Conservation (phyloP, 306 rosid genomes). For the Purshia tridentata region DNA sequence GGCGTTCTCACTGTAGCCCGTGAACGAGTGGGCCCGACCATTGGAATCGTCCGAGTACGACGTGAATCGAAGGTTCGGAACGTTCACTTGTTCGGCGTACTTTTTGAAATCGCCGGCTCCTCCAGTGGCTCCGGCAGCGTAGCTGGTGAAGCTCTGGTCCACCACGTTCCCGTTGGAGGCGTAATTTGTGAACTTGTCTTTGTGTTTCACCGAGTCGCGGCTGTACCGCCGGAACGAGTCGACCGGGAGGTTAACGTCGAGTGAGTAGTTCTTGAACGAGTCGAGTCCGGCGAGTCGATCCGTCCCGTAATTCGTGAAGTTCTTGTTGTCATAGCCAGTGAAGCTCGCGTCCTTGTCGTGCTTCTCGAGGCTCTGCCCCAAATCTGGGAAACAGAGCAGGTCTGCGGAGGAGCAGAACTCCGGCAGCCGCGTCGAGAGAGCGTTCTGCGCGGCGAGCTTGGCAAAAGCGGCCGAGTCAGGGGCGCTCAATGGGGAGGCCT, state of each 20-base stretch:
- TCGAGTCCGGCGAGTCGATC: constrained; percentile 66
- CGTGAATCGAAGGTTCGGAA: constrained; percentile 64
- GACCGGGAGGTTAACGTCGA: constrained; percentile 45
- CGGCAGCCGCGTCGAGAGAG: constrained; percentile 59
- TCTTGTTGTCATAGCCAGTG: constrained; percentile 41
- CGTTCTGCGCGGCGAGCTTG: constrained; percentile 53
- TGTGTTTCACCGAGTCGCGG: constrained; percentile 60
- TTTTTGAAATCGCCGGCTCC: constrained; percentile 67
- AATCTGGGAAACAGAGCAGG: constrained; percentile 73
- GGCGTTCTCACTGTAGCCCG: constrained; percentile 60
- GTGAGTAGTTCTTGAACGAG: constrained; percentile 77
- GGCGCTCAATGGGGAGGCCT: constrained; percentile 70
- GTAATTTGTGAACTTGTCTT: constrained; percentile 58
- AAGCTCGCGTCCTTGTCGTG: constrained; percentile 59
- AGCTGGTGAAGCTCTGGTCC: constrained; percentile 72
- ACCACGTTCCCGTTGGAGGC: constrained; percentile 57
- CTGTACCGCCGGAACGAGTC: constrained; percentile 92
- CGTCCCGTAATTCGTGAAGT: constrained; percentile 87
- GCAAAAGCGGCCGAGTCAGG: constrained; percentile 60
- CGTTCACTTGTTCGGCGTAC: constrained; percentile 58
- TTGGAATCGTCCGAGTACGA: constrained; percentile 73
- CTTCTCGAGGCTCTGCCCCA: constrained; percentile 57
- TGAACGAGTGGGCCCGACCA: constrained; percentile 65
- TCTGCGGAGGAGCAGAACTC: constrained; percentile 78
- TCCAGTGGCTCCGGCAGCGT: constrained; percentile 60